These are phyloP conservation scores for Microthlaspi erraticum DNA, from an alignment of 345 rosid species.

Conservation along the genomic window DNA sequence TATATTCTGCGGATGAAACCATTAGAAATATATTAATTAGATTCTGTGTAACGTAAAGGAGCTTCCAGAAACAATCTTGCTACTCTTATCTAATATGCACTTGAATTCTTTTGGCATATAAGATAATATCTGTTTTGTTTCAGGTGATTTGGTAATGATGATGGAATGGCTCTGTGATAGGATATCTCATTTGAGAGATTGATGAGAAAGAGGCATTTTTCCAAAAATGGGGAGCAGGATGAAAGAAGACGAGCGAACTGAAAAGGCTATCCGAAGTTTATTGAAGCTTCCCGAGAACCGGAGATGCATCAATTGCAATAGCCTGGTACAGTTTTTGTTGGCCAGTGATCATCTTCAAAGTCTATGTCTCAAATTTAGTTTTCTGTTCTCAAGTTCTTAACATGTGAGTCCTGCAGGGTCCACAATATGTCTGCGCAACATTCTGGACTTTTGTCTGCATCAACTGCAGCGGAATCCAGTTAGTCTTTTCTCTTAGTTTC, in stretches of 20 bases:
- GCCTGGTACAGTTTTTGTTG: conserved; percentile 55
- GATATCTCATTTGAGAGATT: conserved; percentile 15
- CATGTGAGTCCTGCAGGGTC: conserved; percentile 63
- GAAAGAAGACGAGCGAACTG: conserved; percentile 76
- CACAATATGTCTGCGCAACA: conserved; percentile 93
- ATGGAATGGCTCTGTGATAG: conserved; percentile 19
- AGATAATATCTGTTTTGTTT: conserved; percentile 6
- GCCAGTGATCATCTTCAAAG: not conserved
- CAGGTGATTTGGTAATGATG: conserved; percentile 21
- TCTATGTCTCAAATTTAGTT: not conserved
- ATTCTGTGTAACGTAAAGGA: conserved; percentile 10
- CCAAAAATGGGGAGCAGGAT: conserved; percentile 55
- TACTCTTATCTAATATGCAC: too few relatives aligned
- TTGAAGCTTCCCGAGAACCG: conserved; percentile 79
- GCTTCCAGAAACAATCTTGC: conserved; percentile 15
- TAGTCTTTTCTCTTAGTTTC: conserved; percentile 37
- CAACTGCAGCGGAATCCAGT: conserved; percentile 89
- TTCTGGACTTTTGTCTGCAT: conserved; percentile 89
- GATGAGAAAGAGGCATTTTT: conserved; percentile 24
- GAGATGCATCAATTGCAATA: conserved; percentile 84
- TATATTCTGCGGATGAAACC: not conserved
- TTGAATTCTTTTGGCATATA: conserved; percentile 12
- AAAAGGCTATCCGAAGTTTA: conserved; percentile 70
- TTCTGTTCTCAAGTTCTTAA: conserved; percentile 14
- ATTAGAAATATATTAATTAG: not conserved